Evolutionary conservation across 768 basidiomycete species (phyloP), one percentile per base, ranked within the genome.

Genomic region (Rhizopogon sp.): DNA sequence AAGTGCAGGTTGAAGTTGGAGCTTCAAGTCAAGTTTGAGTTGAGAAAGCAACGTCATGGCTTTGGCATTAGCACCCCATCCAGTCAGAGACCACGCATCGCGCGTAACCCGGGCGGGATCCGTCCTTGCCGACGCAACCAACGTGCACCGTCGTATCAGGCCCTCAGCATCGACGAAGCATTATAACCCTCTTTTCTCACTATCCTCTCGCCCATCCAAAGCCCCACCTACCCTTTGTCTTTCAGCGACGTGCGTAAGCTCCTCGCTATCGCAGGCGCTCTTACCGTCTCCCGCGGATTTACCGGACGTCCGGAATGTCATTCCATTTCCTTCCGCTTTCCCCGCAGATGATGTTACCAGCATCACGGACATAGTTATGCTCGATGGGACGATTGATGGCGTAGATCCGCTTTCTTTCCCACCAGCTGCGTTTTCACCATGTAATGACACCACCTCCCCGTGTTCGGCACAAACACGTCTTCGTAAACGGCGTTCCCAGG

Each of bases 141-240:
- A 53, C 52, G 46, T 53, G 52, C 52, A 44, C 9, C 52, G 52
- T 53, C 52, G 52, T 11, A 29, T 25, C 31, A 53, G 17, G 31
- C 20, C 20, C 10, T 53, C 20, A 25, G n/a, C 42, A 33, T 47
- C 52, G 52, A 50, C 52, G 14, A 53, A 53, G 52, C 52, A 53
- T 14, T 37, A 53, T n/a, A 53, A 56, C 55, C 53, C 20, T 54
- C 55, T 41, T 54, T 17, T 61, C 63, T n/a, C 58, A 55, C 17
- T 72, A 64, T 47, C 54, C 44, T 0, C 56, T 62, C 41, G 53
- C 65, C n/a, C 54, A 10, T 58, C 44, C 54, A 75, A 75, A 52
- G 72, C 72, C 9, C 65, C 66, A 4, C 71, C 74, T 5, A 75
- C 74, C 1, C 68, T 75, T 25, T 74, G 69, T 6, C 59, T 75